A percentile compares a stretch with the other conserved stretches of the same genome.
phyloP scores from a whole-genome alignment of 2,329 filamentous ascomycete species.

The Apiospora kogelbergensis region DNA sequence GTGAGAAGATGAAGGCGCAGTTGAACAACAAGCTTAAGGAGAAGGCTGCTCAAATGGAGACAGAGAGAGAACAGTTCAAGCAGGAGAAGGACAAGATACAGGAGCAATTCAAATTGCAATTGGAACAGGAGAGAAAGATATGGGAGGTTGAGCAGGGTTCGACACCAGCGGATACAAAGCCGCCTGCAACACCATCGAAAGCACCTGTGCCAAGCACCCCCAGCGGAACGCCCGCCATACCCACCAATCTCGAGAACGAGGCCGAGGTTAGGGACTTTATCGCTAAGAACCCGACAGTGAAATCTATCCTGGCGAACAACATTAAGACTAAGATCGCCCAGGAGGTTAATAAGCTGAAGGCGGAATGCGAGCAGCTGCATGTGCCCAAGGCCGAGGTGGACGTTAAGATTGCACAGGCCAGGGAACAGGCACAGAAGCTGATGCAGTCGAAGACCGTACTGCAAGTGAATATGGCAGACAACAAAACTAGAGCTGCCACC shows the following conservation, averaged over 20 bases:
- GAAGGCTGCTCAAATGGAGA: constrained; percentile 52
- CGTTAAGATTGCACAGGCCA: constrained; percentile 51
- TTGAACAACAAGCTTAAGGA: constrained; percentile 72
- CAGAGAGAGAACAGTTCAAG: constrained; percentile 41
- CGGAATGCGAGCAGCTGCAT: constrained; percentile 46
- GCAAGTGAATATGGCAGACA: constrained; percentile 78
- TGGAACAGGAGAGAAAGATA: constrained; percentile 65
- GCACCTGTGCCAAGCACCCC: constrained; percentile 36
- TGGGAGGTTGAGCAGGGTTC: constrained; percentile 43
- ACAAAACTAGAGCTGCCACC: constrained; percentile 59
- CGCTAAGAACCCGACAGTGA: constrained; percentile 55
- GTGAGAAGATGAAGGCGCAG: constrained; percentile 67
- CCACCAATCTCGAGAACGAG: constrained; percentile 49
- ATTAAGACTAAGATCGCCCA: constrained; percentile 70
- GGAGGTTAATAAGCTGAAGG: constrained; percentile 60
- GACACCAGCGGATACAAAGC: constrained; percentile 5
- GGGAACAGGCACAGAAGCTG: constrained; percentile 67
- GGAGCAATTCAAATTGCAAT: constrained; percentile 44
- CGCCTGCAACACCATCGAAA: constrained; percentile 38
- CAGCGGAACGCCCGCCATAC: constrained; percentile 19
- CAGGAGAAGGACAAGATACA: constrained; percentile 53
- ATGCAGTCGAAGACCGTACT: constrained; percentile 72
- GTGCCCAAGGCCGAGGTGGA: constrained; percentile 49
- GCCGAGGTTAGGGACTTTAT: constrained; percentile 57
- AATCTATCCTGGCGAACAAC: constrained; percentile 58